These are phyloP conservation scores for Lignosus rhinocerotis DNA, from an alignment of 1,284 basidiomycete genomes.

Conservation along the genomic window DNA sequence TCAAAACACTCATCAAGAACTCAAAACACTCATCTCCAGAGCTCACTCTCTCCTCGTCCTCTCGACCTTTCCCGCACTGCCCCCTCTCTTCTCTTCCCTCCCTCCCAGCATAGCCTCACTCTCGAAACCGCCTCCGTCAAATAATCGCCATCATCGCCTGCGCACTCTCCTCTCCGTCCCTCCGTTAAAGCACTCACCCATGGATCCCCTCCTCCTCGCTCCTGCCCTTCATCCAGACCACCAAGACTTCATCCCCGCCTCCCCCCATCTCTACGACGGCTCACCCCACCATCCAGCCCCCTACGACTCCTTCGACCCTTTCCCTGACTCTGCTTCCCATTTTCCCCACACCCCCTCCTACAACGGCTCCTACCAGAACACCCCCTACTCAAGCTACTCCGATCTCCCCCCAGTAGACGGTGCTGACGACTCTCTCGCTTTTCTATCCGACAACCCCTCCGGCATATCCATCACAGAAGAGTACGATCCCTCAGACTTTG, in stretches of 20 bases:
- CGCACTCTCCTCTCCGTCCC: conserved; percentile 21
- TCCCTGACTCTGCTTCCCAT: conserved; percentile 28
- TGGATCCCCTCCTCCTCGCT: conserved; percentile 30
- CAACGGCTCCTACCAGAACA: conserved; percentile 60
- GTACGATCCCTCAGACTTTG: conserved; percentile 72
- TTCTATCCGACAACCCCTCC: conserved; percentile 43
- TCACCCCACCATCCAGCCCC: conserved; percentile 27
- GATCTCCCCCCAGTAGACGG: conserved; percentile 58
- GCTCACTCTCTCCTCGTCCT: conserved; percentile 11
- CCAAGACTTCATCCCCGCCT: conserved; percentile 25
- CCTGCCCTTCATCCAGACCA: conserved; percentile 27
- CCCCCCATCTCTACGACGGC: conserved; percentile 29
- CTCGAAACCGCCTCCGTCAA: conserved; percentile 27
- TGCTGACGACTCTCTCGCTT: conserved; percentile 42
- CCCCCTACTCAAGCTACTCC: conserved; percentile 65
- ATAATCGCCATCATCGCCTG: conserved; percentile 31
- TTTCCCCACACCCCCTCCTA: conserved; percentile 53
- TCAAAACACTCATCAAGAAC: no score
- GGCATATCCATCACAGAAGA: conserved; percentile 40
- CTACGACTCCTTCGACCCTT: conserved; percentile 41
- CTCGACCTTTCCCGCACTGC: conserved; percentile 20
- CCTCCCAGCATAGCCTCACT: conserved; percentile 17
- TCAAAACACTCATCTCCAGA: no score
- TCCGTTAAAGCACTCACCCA: conserved; percentile 26
- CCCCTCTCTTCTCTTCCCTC: conserved; percentile 2